These are phyloP conservation scores for Rhazya stricta DNA, from an alignment of 257 asterid genomes.

Conservation along the genomic window DNA sequence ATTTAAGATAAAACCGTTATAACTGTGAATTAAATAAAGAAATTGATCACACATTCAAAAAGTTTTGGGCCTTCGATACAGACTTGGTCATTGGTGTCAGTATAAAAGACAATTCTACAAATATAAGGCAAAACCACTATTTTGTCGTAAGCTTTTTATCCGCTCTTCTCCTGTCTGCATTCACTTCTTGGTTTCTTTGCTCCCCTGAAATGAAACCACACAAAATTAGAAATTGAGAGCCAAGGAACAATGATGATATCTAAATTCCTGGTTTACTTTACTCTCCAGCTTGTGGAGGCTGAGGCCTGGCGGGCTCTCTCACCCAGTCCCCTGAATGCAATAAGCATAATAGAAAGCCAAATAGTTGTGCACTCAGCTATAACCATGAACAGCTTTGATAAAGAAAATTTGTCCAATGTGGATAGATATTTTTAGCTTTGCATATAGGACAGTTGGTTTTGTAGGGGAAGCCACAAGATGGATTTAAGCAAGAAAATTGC, in stretches of 20 bases:
- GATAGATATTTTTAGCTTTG: too few relatives aligned
- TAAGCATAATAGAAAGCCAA: neutral
- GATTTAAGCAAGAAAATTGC: too few relatives aligned
- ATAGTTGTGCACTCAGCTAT: neutral
- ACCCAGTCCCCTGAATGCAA: constrained; percentile 10
- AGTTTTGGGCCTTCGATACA: too few relatives aligned
- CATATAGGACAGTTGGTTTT: too few relatives aligned
- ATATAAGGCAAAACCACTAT: neutral
- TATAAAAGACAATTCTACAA: too few relatives aligned
- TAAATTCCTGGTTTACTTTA: neutral
- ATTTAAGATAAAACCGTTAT: too few relatives aligned
- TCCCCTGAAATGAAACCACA: constrained; percentile 10
- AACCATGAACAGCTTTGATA: neutral
- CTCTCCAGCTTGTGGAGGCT: constrained; percentile 13
- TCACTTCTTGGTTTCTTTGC: constrained; percentile 18
- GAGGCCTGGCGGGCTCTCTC: constrained; percentile 7
- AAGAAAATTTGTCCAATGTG: too few relatives aligned
- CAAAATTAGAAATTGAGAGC: neutral
- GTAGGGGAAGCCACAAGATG: neutral
- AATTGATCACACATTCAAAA: too few relatives aligned
- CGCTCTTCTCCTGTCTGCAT: neutral
- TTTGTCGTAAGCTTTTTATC: too few relatives aligned
- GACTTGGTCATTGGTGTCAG: too few relatives aligned
- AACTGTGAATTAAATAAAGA: too few relatives aligned
- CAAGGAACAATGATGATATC: neutral